A percentile compares a stretch with the other conserved stretches of the same genome.
Conservation (phyloP, 352 stramenopile genomes). For the Phytopythium chamaehyphon region DNA sequence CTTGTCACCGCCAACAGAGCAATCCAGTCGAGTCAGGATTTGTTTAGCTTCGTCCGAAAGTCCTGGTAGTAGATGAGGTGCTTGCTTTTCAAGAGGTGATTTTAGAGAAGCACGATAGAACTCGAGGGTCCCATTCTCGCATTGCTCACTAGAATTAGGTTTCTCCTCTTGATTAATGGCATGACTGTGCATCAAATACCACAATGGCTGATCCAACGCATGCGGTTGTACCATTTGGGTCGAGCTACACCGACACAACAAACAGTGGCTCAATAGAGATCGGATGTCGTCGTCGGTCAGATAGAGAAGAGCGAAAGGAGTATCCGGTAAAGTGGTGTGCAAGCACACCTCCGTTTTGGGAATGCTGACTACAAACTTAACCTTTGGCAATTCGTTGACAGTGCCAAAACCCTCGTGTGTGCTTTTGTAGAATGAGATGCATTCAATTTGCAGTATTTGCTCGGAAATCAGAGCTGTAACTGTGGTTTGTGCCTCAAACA, state of each 20-base stretch:
- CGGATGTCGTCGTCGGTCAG: background rate
- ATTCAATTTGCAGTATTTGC: slow-evolving; percentile 1
- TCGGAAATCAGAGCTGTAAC: background rate
- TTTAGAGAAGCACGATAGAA: no score
- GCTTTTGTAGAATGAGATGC: background rate
- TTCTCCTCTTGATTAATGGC: no score
- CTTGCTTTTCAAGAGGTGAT: no score
- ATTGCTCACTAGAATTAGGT: no score
- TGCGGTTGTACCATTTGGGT: background rate
- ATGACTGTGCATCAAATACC: no score
- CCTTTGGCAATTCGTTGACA: background rate
- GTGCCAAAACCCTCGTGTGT: no score
- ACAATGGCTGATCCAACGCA: no score
- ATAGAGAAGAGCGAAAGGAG: background rate
- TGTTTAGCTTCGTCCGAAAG: no score
- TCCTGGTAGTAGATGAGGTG: no score
- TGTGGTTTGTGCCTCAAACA: background rate
- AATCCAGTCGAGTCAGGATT: no score
- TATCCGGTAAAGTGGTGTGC: background rate
- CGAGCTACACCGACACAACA: background rate
- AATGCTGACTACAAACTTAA: background rate
- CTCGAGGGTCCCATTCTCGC: no score
- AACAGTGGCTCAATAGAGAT: background rate
- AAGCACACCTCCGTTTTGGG: background rate
- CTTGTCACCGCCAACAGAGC: no score